Base-by-base conservation (phyloP, 2,329 filamentous ascomycete genomes). In the Penicillium decumbens region DNA sequence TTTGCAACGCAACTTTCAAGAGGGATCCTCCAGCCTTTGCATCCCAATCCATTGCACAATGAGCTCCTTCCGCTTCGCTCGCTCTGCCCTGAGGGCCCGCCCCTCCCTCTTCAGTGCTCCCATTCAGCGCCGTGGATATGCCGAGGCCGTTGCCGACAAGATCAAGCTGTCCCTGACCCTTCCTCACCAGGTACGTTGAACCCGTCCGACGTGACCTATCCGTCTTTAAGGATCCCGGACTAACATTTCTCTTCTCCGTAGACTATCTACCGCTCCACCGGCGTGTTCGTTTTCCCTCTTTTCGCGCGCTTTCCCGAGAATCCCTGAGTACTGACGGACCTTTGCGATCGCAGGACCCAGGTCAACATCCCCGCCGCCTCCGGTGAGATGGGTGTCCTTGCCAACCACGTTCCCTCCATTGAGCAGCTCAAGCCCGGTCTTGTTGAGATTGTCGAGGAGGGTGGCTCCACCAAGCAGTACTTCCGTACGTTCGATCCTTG, bases 361-460 rank as follows among this genome's bases (percentile, higher is more conserved):
- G 93, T 98, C 80, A 98, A 98, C 83, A 86, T 98, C 69, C 87
- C 93, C 73, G 93, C 93, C 70, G 93, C 95, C 75, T 95, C 91
- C 57, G 93, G 93, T 73, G 93, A 97, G 67, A 98, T 98, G 93
- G 93, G 93, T 87, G 87, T 98, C 67, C 87, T 98, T 71, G 93
- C 93, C 73, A 95, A 93, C 82, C 93, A 98, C 83, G 93, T 98
- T 67, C 91, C 93, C 60, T 90, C 91, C 56, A 97, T 98, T 71
- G 93, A 98, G 82, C 93, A 98, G 81, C 82, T 98, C 75, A 95
- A 95, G 83, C 91, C 93, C 55, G 93, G 93, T 69, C 78, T 97
- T 63, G 82, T 98, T 63, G 92, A 97, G 81, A 81, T 98, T 70
- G 83, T 97, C 63, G 92, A 97, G 81, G 93, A 98, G 82, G 82